Base-by-base conservation (phyloP, 306 rosid genomes). In the Neltuma alba region DNA sequence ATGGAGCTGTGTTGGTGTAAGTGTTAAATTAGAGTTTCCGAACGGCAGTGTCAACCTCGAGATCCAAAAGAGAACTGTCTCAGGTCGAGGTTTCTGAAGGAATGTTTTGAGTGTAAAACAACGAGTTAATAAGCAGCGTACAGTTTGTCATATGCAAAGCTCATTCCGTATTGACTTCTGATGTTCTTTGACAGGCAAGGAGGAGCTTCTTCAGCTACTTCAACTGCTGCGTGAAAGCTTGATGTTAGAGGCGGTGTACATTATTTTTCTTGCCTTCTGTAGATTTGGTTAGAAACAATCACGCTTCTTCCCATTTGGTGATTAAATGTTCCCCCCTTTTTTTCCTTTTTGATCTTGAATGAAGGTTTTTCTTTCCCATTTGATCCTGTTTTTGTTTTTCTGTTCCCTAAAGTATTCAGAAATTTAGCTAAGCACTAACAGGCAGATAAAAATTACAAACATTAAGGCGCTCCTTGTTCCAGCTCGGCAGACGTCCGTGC, bases 121-220 rank as follows among this genome's bases (percentile, higher is more conserved):
- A 4, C 6, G 25, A 25, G 10, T 20, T 28, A 28, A 34, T 18
- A 7, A 1, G 44, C 44, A 16, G 31, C 18, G 15, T 30, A 30
- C 28, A 28, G 12, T 3, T 14, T 23, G 38, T 44, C 12, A 28
- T 54, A 48, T 7, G 42, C 3, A 27, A n/a, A 41, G 4, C 37
- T 74, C n/a, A 25, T n/a, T 33, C 6, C 13, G 42, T 10, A 2
- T 11, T 71, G 33, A 13, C 8, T 44, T 45, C 34, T 41, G 16
- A 44, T 79, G 41, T 63, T 4, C 7, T 54, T 77, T 63, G 64
- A 31, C 89, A 94, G 97, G 63, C 92, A 41, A 89, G 98, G 85
- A 86, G 89, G 85, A 88, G 94, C 84, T 85, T 94, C 81, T 67
- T 94, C 85, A 88, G 98, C 83, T 94, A 82, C 89, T 94, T 94